These are phyloP conservation scores for Glaciozyma martinii DNA, from an alignment of 768 basidiomycete species.

Conservation along the genomic window DNA sequence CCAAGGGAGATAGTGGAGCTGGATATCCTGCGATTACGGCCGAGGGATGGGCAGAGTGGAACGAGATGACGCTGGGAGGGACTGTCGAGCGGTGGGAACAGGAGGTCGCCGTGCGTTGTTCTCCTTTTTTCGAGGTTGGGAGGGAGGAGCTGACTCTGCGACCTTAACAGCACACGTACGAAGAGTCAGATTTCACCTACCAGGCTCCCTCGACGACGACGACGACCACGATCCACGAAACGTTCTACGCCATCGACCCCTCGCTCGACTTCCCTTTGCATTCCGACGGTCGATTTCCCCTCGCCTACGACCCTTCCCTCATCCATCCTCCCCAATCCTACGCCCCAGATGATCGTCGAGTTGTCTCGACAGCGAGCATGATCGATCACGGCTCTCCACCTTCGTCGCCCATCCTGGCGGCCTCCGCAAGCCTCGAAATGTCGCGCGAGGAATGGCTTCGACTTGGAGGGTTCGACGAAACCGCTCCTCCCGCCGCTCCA, in stretches of 20 bases:
- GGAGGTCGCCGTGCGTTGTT: background rate
- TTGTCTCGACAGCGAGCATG: conserved; percentile 6
- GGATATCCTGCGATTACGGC: background rate
- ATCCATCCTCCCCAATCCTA: background rate
- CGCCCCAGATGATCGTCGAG: background rate
- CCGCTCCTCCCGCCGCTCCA: background rate
- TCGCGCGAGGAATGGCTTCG: conserved; percentile 26
- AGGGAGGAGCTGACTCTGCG: background rate
- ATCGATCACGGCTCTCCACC: conserved; percentile 13
- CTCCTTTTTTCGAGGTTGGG: background rate
- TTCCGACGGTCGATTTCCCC: background rate
- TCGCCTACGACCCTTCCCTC: background rate
- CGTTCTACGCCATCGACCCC: conserved; percentile 14
- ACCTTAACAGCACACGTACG: background rate
- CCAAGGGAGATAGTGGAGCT: background rate
- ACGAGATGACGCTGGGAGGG: background rate
- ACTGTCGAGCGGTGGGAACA: background rate
- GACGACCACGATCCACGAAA: no score
- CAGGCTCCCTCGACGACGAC: background rate
- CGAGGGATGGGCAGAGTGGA: background rate
- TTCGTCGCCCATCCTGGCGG: background rate
- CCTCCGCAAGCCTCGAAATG: conserved; percentile 7
- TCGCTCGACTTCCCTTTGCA: conserved; percentile 5
- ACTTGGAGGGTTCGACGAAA: conserved; percentile 12
- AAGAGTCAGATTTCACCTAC: background rate